Evolutionary conservation across 2,329 filamentous ascomycete genomes (phyloP), one percentile per base, ranked within the genome.

Genomic region (Nigrospora sphaerica): DNA sequence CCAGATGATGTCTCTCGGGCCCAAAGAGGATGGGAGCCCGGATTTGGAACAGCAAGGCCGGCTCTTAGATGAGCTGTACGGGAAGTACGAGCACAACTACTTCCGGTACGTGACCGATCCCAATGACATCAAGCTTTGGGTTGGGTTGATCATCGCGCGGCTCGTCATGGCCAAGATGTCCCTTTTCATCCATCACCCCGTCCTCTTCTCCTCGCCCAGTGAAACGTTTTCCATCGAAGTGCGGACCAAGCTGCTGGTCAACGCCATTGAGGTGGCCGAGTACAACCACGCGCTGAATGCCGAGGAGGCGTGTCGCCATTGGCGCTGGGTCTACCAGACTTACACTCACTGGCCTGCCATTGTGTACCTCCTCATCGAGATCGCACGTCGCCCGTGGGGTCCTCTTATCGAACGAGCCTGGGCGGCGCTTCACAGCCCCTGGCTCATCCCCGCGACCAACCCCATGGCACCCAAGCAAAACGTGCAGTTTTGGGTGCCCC

Each of bases 131-230:
- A 42, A 51, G 1, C 62, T 65, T 44, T 72, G 71, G 70, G 64
- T 69, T 0, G 55, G 56, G 1, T 49, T 69, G 4, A 85, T 85
- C 28, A 73, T 88, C 19, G 76, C 80, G 3, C 78, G 85, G 11
- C 71, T 92, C 32, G 81, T 91, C 51, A 78, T 90, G 66, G 82
- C 83, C 44, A 92, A 90, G 64, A 81, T 90, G 71, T 88, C 83
- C 68, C 73, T 93, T 33, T 76, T 90, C 49, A 76, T 88, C 3
- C 86, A 92, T 57, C 83, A 92, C 54, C 86, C 86, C 0, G 75
- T 85, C 56, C 80, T 86, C 32, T 77, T 81, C 44, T 73, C 75
- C 32, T 76, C 80, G 23, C 72, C 74, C 11, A 73, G 72, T n/a
- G 64, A 71, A 10, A 73, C 71, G 23, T 69, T 86, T 9, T 76